Percentiles rank a stretch among this genome's conserved stretches.
Evolutionary conservation across 2,329 filamentous ascomycete species (phyloP).

Genomic region (Cyphellophora europaea): DNA sequence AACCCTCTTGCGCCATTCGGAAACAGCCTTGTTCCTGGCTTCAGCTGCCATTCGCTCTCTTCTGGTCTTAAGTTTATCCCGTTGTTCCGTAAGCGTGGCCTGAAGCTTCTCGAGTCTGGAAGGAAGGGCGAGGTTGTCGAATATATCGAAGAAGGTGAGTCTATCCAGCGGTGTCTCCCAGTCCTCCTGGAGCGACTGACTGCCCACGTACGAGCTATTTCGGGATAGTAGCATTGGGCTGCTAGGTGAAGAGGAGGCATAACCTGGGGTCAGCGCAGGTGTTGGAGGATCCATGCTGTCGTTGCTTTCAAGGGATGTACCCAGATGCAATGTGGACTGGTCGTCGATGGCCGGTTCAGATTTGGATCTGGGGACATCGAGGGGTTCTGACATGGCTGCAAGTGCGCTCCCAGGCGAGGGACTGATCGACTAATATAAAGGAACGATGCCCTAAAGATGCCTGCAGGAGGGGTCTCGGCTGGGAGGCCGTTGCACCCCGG

Average conservation of each 20-base stretch:
- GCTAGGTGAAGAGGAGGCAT: conserved; percentile 34
- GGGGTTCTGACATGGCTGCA: conserved; percentile 21
- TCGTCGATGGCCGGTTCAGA: conserved; percentile 16
- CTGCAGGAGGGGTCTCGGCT: too few relatives aligned
- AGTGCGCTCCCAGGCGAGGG: too few relatives aligned
- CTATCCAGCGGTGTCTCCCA: conserved; percentile 83
- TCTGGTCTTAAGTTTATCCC: conserved; percentile 73
- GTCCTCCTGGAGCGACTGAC: conserved; percentile 77
- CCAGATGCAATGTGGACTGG: conserved; percentile 2
- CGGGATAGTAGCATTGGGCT: conserved; percentile 53
- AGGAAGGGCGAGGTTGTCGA: conserved; percentile 84
- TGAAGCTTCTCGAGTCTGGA: conserved; percentile 89
- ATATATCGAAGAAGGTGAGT: conserved; percentile 80
- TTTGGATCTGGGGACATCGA: conserved; percentile 17
- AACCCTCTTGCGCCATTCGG: conserved; percentile 80
- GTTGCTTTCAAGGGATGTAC: conserved; percentile 22
- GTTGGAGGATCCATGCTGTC: conserved; percentile 17
- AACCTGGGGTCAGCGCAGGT: conserved; percentile 28
- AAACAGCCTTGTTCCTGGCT: conserved; percentile 82
- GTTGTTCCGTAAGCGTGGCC: conserved; percentile 70
- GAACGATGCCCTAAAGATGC: too few relatives aligned
- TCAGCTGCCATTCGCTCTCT: conserved; percentile 58
- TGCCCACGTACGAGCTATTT: conserved; percentile 72
- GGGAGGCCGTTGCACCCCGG: too few relatives aligned
- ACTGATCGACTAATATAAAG: too few relatives aligned